These are phyloP conservation scores for Hypoxylon subgilvum DNA, from an alignment of 495 filamentous ascomycete genomes.

Conservation along the genomic window DNA sequence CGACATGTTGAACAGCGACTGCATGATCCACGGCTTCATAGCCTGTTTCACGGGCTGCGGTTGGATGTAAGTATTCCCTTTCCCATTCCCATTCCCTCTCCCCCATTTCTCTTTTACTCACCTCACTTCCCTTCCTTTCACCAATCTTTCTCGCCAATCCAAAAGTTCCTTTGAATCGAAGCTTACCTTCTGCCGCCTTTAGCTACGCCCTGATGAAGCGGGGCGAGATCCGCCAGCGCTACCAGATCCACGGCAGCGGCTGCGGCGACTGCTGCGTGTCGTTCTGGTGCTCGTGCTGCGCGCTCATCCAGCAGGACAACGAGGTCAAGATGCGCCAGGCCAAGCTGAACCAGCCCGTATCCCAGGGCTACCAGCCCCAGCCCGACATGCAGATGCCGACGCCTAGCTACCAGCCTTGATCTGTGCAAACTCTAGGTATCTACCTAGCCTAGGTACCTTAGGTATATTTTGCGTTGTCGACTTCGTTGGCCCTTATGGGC, in stretches of 20 bases:
- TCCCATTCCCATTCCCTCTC: no score
- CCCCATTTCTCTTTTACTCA: neutral
- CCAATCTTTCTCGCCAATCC: neutral
- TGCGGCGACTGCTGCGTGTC: conserved; percentile 57
- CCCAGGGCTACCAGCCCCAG: conserved; percentile 42
- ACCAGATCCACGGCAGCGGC: conserved; percentile 60
- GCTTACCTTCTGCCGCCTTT: no score
- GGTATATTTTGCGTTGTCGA: no score
- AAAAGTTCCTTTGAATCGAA: no score
- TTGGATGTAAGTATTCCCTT: conserved; percentile 43
- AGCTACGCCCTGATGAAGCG: conserved; percentile 59
- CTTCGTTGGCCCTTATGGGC: no score
- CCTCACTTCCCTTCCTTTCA: neutral
- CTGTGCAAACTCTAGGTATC: no score
- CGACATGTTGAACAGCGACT: conserved; percentile 54
- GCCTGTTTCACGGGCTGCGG: conserved; percentile 40
- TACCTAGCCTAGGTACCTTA: no score
- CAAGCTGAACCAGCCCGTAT: conserved; percentile 18
- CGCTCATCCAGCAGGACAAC: conserved; percentile 47
- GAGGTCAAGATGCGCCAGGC: conserved; percentile 44
- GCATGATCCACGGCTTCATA: conserved; percentile 38
- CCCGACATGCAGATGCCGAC: conserved; percentile 38
- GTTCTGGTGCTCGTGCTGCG: conserved; percentile 63
- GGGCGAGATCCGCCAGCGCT: conserved; percentile 57
- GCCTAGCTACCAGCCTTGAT: conserved; percentile 26